Evolutionary conservation across 2,329 filamentous ascomycete genomes (phyloP).

Genomic region (Monilinia vaccinii-corymbosi): DNA sequence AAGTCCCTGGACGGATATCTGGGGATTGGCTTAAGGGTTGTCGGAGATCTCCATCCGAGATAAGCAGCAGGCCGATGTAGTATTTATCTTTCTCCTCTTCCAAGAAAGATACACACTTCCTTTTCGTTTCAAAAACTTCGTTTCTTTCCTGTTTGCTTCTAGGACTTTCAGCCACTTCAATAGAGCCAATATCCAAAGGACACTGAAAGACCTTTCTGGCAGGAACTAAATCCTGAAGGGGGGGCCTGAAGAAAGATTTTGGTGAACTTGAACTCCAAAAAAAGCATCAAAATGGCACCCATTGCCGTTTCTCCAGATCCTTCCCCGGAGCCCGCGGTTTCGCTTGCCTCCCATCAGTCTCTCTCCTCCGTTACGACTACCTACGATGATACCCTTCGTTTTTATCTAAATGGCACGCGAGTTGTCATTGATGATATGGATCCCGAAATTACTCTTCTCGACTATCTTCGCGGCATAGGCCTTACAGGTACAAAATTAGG

Average conservation of each 20-base stretch:
- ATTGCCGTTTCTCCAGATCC: slow-evolving; percentile 42
- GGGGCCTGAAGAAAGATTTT: too few species aligned
- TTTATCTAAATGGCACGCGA: slow-evolving; percentile 91
- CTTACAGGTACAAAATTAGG: slow-evolving; percentile 94
- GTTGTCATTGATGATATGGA: slow-evolving; percentile 80
- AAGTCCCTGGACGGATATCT: not conserved
- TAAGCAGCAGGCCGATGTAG: slow-evolving; percentile 7
- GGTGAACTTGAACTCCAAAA: too few species aligned
- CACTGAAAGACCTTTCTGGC: not conserved
- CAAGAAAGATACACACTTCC: not conserved
- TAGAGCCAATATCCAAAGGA: not conserved
- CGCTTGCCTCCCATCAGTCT: slow-evolving; percentile 24
- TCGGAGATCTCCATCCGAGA: slow-evolving; percentile 10
- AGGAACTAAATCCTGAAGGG: not conserved
- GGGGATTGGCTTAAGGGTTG: not conserved
- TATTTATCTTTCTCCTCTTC: not conserved
- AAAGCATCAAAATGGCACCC: slow-evolving; percentile 42
- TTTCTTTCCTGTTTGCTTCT: not conserved
- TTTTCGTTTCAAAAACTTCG: not conserved
- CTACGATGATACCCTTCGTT: slow-evolving; percentile 81
- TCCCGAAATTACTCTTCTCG: slow-evolving; percentile 82
- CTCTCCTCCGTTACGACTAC: slow-evolving; percentile 58
- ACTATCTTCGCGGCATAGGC: slow-evolving; percentile 87
- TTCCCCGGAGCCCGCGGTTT: slow-evolving; percentile 24
- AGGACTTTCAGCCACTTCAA: not conserved